Evolutionary conservation across 257 asterid species (phyloP), one percentile per base, ranked within the genome.

Genomic region (Salvia rosmarinus): DNA sequence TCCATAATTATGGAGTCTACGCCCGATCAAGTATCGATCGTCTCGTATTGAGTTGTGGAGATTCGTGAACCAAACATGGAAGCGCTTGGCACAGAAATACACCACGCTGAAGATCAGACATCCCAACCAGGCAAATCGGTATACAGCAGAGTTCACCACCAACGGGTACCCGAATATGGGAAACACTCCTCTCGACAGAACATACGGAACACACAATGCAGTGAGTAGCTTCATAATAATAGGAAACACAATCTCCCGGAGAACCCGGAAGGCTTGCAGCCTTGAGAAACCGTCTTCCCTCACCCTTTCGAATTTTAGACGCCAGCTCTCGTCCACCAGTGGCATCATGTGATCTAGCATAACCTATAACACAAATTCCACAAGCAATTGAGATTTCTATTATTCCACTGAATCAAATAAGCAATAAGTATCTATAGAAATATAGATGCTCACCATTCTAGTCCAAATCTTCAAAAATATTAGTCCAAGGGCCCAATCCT

Each of bases 401-500:
- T 20, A 47, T 44, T 28, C 59, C 6, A 11, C 30, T 12, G 12
- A 47, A 28, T 46, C 5, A 35, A 28, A 46, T 46, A 9, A 46
- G 35, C 4, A 70, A 13, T 19, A n/a, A 2, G n/a, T 47, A 47
- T 16, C 9, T 4, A n/a, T n/a, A 16, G 2, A n/a, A 3, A 47
- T n/a, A n/a, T 34, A 37, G 61, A 46, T 61, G 54, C 96, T 86
- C 72, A 94, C 99, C 94, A 94, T 89, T 82, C 99, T 88, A 71
- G 98, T 94, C 99, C 99, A 94, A 44, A 94, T 91, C 91, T 94
- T 94, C 64, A 94, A 85, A 82, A 94, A 94, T 82, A 94, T 87
- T 3, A 94, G 75, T 74, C 99, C 99, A 17, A 94, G 87, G 67
- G 98, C 98, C 99, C 99, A 94, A 78, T 94, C 99, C 82, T 94